phyloP scores from a whole-genome alignment of 148 eudicot species.

The Chenopodium suecicum region DNA sequence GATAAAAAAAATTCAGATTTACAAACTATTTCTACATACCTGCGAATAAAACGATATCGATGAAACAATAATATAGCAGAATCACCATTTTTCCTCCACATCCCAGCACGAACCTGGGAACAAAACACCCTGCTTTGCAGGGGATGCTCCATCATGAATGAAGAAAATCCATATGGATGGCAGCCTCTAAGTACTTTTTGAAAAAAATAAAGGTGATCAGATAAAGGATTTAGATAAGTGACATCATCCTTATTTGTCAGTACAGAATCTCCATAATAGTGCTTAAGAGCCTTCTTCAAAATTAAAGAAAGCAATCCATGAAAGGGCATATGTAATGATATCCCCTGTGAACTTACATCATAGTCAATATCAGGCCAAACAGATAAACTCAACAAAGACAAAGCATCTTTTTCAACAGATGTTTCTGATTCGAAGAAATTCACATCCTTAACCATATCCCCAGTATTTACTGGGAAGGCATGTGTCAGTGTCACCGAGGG shows the following conservation, averaged over 20 bases:
- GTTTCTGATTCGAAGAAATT: slow-evolving; percentile 47
- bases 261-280: slow-evolving; percentile 53
- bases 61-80: slow-evolving; percentile 63
- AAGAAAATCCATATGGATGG: slow-evolving; percentile 88
- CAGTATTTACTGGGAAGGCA: slow-evolving; percentile 28
- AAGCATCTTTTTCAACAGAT: slow-evolving; percentile 41
- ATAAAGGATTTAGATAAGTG: slow-evolving; percentile 33
- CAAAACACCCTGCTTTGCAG: slow-evolving; percentile 89
- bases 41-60: slow-evolving; percentile 82
- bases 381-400: slow-evolving; percentile 57
- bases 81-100: slow-evolving; percentile 98
- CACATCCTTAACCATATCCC: slow-evolving; percentile 34
- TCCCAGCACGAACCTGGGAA: slow-evolving; percentile 93
- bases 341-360: slow-evolving; percentile 79
- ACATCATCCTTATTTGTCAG: slow-evolving; percentile 21
- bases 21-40: slow-evolving; percentile 39
- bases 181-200: slow-evolving; percentile 64
- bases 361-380: slow-evolving; percentile 79
- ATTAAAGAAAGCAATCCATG: slow-evolving; percentile 75
- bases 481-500: slow-evolving; percentile 15
- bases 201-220: slow-evolving; percentile 46
- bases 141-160: slow-evolving; percentile 92
- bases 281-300: slow-evolving; percentile 58
- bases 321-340: slow-evolving; percentile 83
- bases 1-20: too few relatives aligned